These are phyloP conservation scores for Penicillium sp. DNA, from an alignment of 2,329 filamentous ascomycete species.

Conservation along the genomic window DNA sequence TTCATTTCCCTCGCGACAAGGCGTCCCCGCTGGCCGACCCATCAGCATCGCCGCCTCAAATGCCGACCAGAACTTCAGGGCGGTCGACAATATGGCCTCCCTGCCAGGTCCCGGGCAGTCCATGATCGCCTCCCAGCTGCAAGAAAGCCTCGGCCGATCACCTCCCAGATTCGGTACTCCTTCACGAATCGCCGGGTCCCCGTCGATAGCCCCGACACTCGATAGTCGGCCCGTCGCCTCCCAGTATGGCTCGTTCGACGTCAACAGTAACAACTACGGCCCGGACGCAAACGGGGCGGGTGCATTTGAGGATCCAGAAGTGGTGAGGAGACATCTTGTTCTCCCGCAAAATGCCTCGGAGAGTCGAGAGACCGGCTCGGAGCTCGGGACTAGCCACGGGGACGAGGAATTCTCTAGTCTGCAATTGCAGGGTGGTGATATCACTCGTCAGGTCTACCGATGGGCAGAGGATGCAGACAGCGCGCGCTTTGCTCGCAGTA, in stretches of 20 bases:
- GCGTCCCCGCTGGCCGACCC: slow-evolving; percentile 39
- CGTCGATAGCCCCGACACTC: slow-evolving; percentile 52
- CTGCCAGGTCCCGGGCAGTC: slow-evolving; percentile 79
- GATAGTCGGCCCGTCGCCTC: slow-evolving; percentile 60
- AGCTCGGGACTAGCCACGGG: slow-evolving; percentile 37
- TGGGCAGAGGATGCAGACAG: slow-evolving; percentile 90
- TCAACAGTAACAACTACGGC: slow-evolving; percentile 43
- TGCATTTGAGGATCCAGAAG: slow-evolving; percentile 84
- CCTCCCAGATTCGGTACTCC: slow-evolving; percentile 48
- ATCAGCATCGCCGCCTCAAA: slow-evolving; percentile 44
- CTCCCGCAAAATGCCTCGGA: slow-evolving; percentile 57
- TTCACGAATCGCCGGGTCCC: slow-evolving; percentile 59
- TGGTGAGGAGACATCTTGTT: slow-evolving; percentile 86
- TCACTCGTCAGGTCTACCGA: slow-evolving; percentile 91
- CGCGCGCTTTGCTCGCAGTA: slow-evolving; percentile 69
- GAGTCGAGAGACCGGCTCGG: slow-evolving; percentile 35
- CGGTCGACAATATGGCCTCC: slow-evolving; percentile 59
- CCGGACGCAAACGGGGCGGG: slow-evolving; percentile 38
- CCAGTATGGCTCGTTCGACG: slow-evolving; percentile 85
- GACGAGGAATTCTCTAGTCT: slow-evolving; percentile 92
- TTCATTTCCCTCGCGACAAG: slow-evolving; percentile 42
- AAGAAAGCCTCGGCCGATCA: slow-evolving; percentile 66
- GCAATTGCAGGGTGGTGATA: slow-evolving; percentile 88
- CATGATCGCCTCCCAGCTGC: slow-evolving; percentile 83
- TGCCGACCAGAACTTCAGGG: slow-evolving; percentile 64